Evolutionary conservation across 148 eudicot genomes (phyloP), one percentile per base, ranked within the genome.

Genomic region (Silene uniflora): DNA sequence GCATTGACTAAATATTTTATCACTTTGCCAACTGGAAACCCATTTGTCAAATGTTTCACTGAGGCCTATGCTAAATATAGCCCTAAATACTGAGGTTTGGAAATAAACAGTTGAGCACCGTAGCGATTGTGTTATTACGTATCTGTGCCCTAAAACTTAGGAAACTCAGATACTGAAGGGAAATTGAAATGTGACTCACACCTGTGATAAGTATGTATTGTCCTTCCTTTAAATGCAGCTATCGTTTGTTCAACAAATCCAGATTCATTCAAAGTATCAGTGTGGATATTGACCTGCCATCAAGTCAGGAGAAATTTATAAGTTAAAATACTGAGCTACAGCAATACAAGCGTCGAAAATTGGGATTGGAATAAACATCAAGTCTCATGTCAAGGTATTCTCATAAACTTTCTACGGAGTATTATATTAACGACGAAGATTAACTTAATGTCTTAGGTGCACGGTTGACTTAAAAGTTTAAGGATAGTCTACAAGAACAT

Each of bases 181-280:
- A 54, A 72, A 84, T n/a, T 11, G 63, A 71, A 73, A 64, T 21
- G 69, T 46, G 67, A 79, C 27, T 24, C 77, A 77, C 82, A 92
- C 97, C 96, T 95, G 93, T 95, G 98, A 76, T 95, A 95, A 59
- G 97, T 78, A 81, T 95, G 98, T 63, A 95, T 95, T n/a, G 96
- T 92, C 74, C 98, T 84, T 71, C 84, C 96, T 79, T 84, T 89
- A 75, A 95, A 92, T 67, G 98, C 90, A 62, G 86, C 91, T 77
- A 95, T 92, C 59, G 97, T 89, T 73, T 95, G 97, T 80, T 95
- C 98, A 62, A 95, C 98, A 75, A 92, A 95, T 82, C 98, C 97
- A 84, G 98, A 95, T 87, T 95, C 98, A 84, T 95, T 95, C 79
- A 95, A 81, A 59, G 98, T 95, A 83, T 95, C 98, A 0, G 98